Base-by-base conservation (phyloP, 805 yeast species). In the Clavispora carvajalis region DNA sequence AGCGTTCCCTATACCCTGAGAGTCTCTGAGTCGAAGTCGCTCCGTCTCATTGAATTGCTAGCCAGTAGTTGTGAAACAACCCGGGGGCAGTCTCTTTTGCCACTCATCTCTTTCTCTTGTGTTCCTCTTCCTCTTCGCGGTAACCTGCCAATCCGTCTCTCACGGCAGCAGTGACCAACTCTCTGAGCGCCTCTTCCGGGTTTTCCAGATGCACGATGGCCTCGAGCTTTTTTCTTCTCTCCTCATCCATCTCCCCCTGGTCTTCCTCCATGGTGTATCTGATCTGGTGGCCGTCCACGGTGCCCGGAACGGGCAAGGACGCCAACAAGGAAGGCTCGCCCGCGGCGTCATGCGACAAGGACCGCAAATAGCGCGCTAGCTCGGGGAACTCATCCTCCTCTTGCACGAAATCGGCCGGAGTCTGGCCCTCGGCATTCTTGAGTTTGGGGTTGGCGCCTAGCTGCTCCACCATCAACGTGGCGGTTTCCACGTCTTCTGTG, bases 381-480 rank as follows among this genome's bases (percentile, higher is more conserved):
- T 88, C 95, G 1, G 93, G 90, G 49, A 74, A 82, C 48, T 91
- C 97, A 16, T 75, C 88, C 34, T 89, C 96, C 48, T 88, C 95
- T 54, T 81, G 86, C 30, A 85, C 79, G 57, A 77, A 82, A 41
- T 81, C 79, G 9, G 78, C 74, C 1, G 96, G 69, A 1, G 91
- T 89, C 53, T 77, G 74, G 3, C 87, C 95, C 21, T 86, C 96
- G 33, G 63, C 59, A 58, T 93, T 91, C 55, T 69, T 76, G 26
- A 78, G 51, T 33, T 61, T 76, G 57, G 67, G 73, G 60, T 87
- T 84, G 0, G 91, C 96, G 4, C 76, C 71, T 23, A 81, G 71
- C 38, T 78, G 77, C 48, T 80, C 86, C 0, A 93, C 71, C 39
- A 93, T 65, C 18, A 71, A 52, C 48, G 74, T 76, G 1, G 95